Evolutionary conservation across 768 basidiomycete species (phyloP).

Genomic region (Galerina marginata): DNA sequence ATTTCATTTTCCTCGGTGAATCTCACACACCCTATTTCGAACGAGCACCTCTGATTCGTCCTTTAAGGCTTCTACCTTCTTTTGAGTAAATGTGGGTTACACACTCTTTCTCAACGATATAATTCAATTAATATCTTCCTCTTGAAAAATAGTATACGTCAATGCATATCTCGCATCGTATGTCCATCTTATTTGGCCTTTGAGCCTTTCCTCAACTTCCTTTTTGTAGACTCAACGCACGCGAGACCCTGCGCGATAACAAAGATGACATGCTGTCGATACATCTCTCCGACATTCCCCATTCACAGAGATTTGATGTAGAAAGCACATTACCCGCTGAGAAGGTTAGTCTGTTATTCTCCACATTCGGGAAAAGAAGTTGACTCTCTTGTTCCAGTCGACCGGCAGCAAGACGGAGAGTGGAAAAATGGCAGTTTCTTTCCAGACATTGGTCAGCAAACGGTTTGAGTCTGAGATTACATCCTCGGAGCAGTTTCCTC

Average conservation of each 20-base stretch:
- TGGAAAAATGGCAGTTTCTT: constrained; percentile 21
- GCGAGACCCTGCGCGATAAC: constrained; percentile 42
- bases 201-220: not conserved
- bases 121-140: not conserved
- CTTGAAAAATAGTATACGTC: constrained; percentile 49
- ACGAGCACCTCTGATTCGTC: not conserved
- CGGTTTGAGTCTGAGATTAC: constrained; percentile 14
- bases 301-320: constrained; percentile 20
- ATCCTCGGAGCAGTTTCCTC: not conserved
- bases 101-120: not conserved
- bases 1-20: constrained; percentile 56
- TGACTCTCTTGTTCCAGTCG: not conserved
- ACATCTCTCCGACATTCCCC: constrained; percentile 44
- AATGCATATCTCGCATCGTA: constrained; percentile 60
- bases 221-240: constrained; percentile 48
- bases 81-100: constrained; percentile 53
- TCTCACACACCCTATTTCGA: not conserved
- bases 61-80: constrained; percentile 51
- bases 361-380: not conserved
- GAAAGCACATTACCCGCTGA: constrained; percentile 16
- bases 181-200: constrained; percentile 6
- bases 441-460: constrained; percentile 27
- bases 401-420: constrained; percentile 11
- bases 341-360: constrained; percentile 22
- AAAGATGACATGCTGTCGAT: constrained; percentile 45